A percentile compares a stretch with the other conserved stretches of the same genome.
These are phyloP conservation scores for Ceratobasidium papillatum DNA, from an alignment of 1,284 basidiomycete species.

Conservation along the genomic window DNA sequence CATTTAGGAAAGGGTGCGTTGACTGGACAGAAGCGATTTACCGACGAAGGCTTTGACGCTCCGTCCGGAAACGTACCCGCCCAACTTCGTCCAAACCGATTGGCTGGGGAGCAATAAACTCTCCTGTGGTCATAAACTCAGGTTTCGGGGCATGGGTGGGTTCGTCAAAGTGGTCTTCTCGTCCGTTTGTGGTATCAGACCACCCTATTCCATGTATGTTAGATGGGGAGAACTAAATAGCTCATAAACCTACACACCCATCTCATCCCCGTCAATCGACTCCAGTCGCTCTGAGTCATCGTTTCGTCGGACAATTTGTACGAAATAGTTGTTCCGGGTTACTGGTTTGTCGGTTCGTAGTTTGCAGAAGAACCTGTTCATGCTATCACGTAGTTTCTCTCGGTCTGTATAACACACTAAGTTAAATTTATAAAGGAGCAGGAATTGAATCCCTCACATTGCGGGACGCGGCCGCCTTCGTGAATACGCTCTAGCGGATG, in stretches of 20 bases:
- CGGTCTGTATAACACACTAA: slow-evolving; percentile 56
- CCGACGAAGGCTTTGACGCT: slow-evolving; percentile 77
- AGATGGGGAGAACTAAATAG: slow-evolving; percentile 54
- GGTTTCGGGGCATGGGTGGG: slow-evolving; percentile 8
- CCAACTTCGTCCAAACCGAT: slow-evolving; percentile 42
- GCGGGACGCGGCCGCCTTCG: slow-evolving; percentile 69
- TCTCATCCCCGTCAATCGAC: slow-evolving; percentile 21
- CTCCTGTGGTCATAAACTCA: slow-evolving; percentile 50
- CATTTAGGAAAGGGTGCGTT: background rate
- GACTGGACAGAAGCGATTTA: background rate
- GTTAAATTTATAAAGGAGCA: slow-evolving; percentile 17
- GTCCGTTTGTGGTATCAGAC: slow-evolving; percentile 69
- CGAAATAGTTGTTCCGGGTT: slow-evolving; percentile 67
- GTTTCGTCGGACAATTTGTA: slow-evolving; percentile 54
- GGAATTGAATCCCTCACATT: slow-evolving; percentile 60
- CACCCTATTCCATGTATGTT: slow-evolving; percentile 66
- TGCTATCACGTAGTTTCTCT: slow-evolving; percentile 69
- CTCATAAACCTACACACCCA: slow-evolving; percentile 45
- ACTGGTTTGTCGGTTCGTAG: slow-evolving; percentile 73
- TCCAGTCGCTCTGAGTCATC: slow-evolving; percentile 18
- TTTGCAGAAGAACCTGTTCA: slow-evolving; percentile 75
- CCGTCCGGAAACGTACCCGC: slow-evolving; percentile 66
- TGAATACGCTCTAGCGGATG: slow-evolving; percentile 78
- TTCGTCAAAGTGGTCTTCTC: slow-evolving; percentile 64
- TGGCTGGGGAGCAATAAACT: slow-evolving; percentile 48